Evolutionary conservation across 2,329 filamentous ascomycete genomes (phyloP), one percentile per base, ranked within the genome.

Genomic region (Bisporella sp.): DNA sequence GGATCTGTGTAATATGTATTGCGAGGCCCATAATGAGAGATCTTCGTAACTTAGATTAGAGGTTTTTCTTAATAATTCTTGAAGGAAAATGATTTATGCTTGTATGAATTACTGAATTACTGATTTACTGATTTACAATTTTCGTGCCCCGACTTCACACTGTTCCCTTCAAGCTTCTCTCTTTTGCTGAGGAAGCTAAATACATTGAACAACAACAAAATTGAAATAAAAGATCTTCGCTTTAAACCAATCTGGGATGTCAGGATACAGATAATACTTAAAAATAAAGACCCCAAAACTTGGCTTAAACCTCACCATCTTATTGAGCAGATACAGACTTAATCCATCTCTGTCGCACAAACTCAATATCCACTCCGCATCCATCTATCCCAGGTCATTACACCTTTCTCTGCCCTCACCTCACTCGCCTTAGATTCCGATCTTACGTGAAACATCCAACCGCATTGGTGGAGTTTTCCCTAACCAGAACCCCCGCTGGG

Each of bases 331-430:
- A 40, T 53, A 49, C 43, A 52, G 31, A 49, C 52, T 54, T 8
- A 50, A 53, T 6, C 46, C 54, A 40, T 57, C 55, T 3, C 48
- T 51, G 35, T 58, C 43, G 21, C 52, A 59, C 45, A 59, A 35
- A 49, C 56, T 57, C 48, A 59, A 46, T 37, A 58, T 51, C 56
- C 57, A 59, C 47, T 58, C 57, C 5, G 58, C 53, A 52, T 60
- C 58, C 57, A 60, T 59, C 48, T 60, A 57, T 28, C 58, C 59
- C 51, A 61, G 21, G 47, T 61, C 59, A 28, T 57, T 57, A 45
- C 56, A 50, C 28, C 58, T 48, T 1, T 58, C 59, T 44, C 57
- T 4, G 2, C 51, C 55, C 57, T n/a, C 57, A 33, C 1, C 54
- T 52, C 13, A 51, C 51, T 9, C 49, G 50, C 8, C 47, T 48